Base-by-base conservation (phyloP, 1,284 basidiomycete genomes). In the Boletellus dicymbophilus region DNA sequence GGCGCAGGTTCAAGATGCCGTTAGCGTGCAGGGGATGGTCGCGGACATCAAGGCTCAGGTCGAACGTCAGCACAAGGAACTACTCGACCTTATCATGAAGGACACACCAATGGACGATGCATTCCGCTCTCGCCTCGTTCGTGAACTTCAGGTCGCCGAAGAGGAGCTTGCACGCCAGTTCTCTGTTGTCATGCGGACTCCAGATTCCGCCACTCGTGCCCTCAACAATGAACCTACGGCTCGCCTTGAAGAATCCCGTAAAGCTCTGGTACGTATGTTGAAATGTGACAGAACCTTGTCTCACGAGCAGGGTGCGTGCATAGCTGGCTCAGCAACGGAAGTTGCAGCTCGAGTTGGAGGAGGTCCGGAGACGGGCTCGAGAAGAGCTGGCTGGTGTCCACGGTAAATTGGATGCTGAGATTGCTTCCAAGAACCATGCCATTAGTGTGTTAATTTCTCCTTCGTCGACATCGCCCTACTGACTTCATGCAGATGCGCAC, bases 191-290 rank as follows among this genome's bases (percentile, higher is more conserved):
- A 51, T 16, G 3, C 47, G 37, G 18, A 21, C 26, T 1, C 26
- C 72, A 67, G 27, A 56, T 63, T 69, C 75, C 15, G 77, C 88
- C 1, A 67, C 72, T 3, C 78, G 82, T 54, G 63, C 86, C 22
- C 68, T 88, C 15, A 74, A 81, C 51, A 84, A 88, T 38, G 88
- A 89, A 57, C 77, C 81, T 4, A 78, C 85, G 51, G 82, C 82
- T 30, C 83, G 83, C 31, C 65, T 88, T 12, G 87, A 89, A 57
- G 85, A 87, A 56, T 86, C 85, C n/a, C 76, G 82, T 36, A 86
- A 84, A 59, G 84, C 86, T 44, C 62, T 90, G 59, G 87, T 87
- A 64, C 49, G 79, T 49, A 16, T 37, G 36, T 33, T 18, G 20
- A 8, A 18, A 33, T 4, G 34, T 52, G 23, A 4, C 25, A 13